These are phyloP conservation scores for Epichloe amarillans DNA, from an alignment of 2,329 filamentous ascomycete genomes.

Conservation along the genomic window DNA sequence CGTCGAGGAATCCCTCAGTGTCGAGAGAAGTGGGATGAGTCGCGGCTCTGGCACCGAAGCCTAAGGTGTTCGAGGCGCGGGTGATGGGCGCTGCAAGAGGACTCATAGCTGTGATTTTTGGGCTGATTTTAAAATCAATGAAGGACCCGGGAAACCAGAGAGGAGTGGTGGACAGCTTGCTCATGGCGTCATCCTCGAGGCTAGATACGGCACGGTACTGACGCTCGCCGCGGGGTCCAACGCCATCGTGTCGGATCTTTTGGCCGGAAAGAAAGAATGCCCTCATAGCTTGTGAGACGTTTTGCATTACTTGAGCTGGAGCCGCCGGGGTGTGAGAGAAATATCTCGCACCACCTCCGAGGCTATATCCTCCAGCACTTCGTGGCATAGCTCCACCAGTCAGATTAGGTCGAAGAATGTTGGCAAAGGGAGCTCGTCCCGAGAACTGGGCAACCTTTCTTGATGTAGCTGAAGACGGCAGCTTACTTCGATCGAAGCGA, in stretches of 20 bases:
- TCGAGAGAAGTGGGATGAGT: slow-evolving; percentile 51
- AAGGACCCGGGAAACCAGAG: slow-evolving; percentile 57
- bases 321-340: slow-evolving; percentile 81
- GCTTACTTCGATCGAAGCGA: slow-evolving; percentile 34
- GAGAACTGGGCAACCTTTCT: slow-evolving; percentile 47
- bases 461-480: slow-evolving; percentile 35
- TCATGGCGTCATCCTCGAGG: slow-evolving; percentile 58
- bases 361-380: slow-evolving; percentile 76
- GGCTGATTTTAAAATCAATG: slow-evolving; percentile 78
- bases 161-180: slow-evolving; percentile 48
- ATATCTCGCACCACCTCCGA: slow-evolving; percentile 64
- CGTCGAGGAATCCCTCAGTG: slow-evolving; percentile 70
- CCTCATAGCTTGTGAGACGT: slow-evolving; percentile 85
- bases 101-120: slow-evolving; percentile 78
- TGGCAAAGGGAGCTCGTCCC: slow-evolving; percentile 73
- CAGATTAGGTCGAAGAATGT: slow-evolving; percentile 77
- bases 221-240: slow-evolving; percentile 60
- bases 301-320: slow-evolving; percentile 82
- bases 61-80: slow-evolving; percentile 28
- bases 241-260: slow-evolving; percentile 74
- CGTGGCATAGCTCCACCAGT: slow-evolving; percentile 77
- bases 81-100: slow-evolving; percentile 48
- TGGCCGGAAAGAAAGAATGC: slow-evolving; percentile 88
- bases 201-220: slow-evolving; percentile 65
- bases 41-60: slow-evolving; percentile 25